Evolutionary conservation across 1,284 basidiomycete genomes (phyloP).

Genomic region (Amylostereum chailletii): DNA sequence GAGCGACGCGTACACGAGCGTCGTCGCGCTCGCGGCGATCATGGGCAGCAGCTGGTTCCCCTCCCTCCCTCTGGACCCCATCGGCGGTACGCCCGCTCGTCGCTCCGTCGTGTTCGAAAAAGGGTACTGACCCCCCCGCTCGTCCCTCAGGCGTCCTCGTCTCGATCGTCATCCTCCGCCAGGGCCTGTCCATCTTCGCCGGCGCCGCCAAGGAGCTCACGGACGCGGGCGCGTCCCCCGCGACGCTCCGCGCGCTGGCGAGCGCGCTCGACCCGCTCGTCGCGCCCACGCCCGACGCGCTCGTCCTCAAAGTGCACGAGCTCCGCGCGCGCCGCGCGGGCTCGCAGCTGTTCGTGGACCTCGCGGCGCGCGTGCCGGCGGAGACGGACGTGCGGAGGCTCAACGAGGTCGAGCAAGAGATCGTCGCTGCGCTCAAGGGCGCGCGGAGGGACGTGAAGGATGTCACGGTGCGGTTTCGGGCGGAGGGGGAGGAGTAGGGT

Average conservation of each 20-base stretch:
- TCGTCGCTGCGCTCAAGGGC: constrained; percentile 50
- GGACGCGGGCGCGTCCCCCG: constrained; percentile 70
- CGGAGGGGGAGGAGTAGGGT: constrained; percentile 16
- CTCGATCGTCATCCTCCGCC: constrained; percentile 81
- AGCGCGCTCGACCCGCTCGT: constrained; percentile 29
- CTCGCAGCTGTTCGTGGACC: constrained; percentile 65
- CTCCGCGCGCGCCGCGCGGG: constrained; percentile 76
- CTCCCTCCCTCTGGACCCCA: constrained; percentile 84
- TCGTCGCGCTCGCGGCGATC: constrained; percentile 85
- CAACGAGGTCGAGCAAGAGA: constrained; percentile 53
- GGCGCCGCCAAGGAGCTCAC: constrained; percentile 79
- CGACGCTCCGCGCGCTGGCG: constrained; percentile 45
- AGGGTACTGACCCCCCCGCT: background rate
- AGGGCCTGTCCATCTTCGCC: constrained; percentile 68
- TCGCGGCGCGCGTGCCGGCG: constrained; percentile 61
- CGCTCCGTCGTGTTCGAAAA: background rate
- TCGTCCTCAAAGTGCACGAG: constrained; percentile 42
- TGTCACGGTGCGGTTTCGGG: constrained; percentile 66
- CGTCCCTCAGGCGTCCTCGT: constrained; percentile 64
- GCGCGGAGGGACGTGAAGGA: constrained; percentile 71
- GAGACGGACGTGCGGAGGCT: constrained; percentile 51
- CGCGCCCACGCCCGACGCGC: constrained; percentile 11
- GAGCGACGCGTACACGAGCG: constrained; percentile 86
- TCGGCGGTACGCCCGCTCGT: constrained; percentile 59
- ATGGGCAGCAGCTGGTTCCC: constrained; percentile 80